These are phyloP conservation scores for Silene uniflora DNA, from an alignment of 148 eudicot genomes.

Conservation along the genomic window DNA sequence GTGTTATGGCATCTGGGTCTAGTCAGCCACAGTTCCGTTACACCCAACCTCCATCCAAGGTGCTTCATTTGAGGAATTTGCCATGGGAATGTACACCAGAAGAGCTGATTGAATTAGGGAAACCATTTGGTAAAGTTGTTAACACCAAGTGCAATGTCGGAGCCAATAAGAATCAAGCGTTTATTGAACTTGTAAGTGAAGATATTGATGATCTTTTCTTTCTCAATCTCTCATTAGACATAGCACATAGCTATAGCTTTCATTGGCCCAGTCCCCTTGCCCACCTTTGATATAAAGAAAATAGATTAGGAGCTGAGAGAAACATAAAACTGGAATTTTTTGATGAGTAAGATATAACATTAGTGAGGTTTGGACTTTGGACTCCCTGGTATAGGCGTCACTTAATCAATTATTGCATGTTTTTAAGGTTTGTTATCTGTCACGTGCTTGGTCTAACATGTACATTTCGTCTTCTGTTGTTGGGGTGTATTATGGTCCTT, in stretches of 20 bases:
- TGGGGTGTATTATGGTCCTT: neutral
- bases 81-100: constrained; percentile 99
- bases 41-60: constrained; percentile 99
- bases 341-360: no score
- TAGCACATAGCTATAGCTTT: neutral
- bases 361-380: neutral
- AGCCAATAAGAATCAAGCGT: constrained; percentile 95
- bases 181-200: constrained; percentile 88
- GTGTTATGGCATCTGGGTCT: constrained; percentile 82
- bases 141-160: constrained; percentile 99
- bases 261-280: neutral
- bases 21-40: constrained; percentile 96
- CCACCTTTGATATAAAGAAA: neutral
- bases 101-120: constrained; percentile 86
- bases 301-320: neutral
- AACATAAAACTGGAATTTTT: no score
- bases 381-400: neutral
- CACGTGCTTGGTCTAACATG: neutral
- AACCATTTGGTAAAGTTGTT: constrained; percentile 93
- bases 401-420: neutral
- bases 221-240: neutral
- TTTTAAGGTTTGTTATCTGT: neutral
- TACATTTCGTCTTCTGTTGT: neutral
- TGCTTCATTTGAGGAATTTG: constrained; percentile 92
- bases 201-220: neutral